Evolutionary conservation across 176 grass and related monocot species (phyloP), one percentile per base, ranked within the genome.

Genomic region (Zizania latifolia): DNA sequence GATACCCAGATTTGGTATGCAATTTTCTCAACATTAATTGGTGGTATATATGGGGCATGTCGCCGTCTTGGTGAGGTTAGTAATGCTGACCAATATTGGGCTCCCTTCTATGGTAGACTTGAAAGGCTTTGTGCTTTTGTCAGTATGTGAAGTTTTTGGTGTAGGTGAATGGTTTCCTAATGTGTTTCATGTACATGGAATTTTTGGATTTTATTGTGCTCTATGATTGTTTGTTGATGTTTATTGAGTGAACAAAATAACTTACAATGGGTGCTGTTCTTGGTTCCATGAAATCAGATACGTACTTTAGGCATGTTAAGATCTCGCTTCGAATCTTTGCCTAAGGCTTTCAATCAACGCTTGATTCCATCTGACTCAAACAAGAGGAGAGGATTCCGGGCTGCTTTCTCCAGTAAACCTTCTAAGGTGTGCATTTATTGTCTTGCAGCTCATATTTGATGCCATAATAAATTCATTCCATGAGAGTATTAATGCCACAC

Each of bases 1-100:
- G 94, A 97, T 87, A 79, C 94, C 34, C 94, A 97, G 62, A 97
- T 97, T 70, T 97, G 94, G 94, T 97, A 93, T 83, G 78, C 94
- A 57, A 89, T 93, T 89, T 97, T 93, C 81, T 97, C 90, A 21
- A 97, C 94, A 62, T 75, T 93, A 80, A 69, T 97, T 91, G 94
- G 94, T 84, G 94, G 94, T 72, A 89, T 97, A 38, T 97, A 97
- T 91, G 94, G 94, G 56, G 94, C 94, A 69, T 93, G 83, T 71
- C 90, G 94, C 41, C 94, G 94, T 53, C 94, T 97, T 81, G 94
- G 94, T 79, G 94, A 97, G 93, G 93, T 97, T 58, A 76, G 70
- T 86, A 58, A 70, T 78, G 12, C 38, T 66, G 34, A 46, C 36
- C 38, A 71, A 13, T 81, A 44, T 68, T 5, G 16, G 68, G n/a